Evolutionary conservation across 1,139 yeast genomes (phyloP).

Genomic region (Candida smagusa): DNA sequence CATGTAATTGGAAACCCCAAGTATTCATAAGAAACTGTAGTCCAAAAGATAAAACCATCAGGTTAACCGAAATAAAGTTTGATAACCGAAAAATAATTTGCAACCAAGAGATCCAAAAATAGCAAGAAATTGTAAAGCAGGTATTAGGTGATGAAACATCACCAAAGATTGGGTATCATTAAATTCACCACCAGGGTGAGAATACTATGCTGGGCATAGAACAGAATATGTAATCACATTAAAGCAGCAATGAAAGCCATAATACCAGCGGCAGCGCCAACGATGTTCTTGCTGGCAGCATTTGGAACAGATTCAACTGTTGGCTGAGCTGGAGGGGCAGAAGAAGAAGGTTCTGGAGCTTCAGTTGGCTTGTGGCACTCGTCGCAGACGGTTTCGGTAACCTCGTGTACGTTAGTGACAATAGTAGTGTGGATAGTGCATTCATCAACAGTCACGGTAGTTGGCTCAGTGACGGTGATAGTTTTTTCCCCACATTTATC

Average conservation of each 20-base stretch:
- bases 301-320: not conserved
- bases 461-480: constrained; percentile 48
- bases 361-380: constrained; percentile 11
- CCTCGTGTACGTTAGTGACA: constrained; percentile 30
- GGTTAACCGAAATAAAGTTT: too few species aligned
- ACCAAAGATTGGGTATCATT: too few species aligned
- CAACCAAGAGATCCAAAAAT: too few species aligned
- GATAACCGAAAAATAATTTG: too few species aligned
- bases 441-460: constrained; percentile 58
- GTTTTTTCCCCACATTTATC: constrained; percentile 30
- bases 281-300: constrained; percentile 12
- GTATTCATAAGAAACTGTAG: too few species aligned
- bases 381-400: constrained; percentile 6
- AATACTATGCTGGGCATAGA: too few species aligned
- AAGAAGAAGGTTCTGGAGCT: constrained; percentile 5
- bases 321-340: constrained; percentile 2
- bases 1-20: too few species aligned
- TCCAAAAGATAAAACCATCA: too few species aligned
- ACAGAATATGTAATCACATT: constrained; percentile 8
- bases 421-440: constrained; percentile 49
- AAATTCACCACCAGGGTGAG: too few species aligned
- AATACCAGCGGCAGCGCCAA: constrained; percentile 17
- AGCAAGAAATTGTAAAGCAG: too few species aligned
- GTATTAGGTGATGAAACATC: too few species aligned
- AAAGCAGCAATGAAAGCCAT: constrained; percentile 18